A percentile compares a stretch with the other conserved stretches of the same genome.
Conservation (phyloP, 2,329 filamentous ascomycete species). For the Monosporascus sp. region DNA sequence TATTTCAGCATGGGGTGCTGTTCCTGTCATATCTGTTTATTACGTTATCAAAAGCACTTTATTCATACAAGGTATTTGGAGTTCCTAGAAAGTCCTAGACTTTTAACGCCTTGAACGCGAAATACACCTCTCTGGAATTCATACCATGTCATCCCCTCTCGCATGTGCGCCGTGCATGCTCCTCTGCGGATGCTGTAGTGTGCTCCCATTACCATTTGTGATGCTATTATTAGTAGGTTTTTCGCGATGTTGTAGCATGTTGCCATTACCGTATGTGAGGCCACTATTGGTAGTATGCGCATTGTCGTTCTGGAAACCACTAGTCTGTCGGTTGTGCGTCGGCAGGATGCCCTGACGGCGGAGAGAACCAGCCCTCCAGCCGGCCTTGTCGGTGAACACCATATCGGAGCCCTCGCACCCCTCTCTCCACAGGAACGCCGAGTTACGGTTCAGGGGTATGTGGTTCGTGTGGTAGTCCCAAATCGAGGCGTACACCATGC, state of each 20-base stretch:
- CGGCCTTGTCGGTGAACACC: conserved; percentile 21
- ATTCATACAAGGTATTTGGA: too few species aligned
- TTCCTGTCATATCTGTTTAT: too few species aligned
- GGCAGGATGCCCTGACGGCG: neutral
- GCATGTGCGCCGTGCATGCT: neutral
- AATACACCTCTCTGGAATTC: neutral
- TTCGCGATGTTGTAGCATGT: too few species aligned
- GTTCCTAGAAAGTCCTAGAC: too few species aligned
- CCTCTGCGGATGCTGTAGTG: too few species aligned
- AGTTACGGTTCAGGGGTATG: conserved; percentile 49
- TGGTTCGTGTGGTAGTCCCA: conserved; percentile 68
- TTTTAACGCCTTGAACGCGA: too few species aligned
- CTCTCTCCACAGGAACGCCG: conserved; percentile 27
- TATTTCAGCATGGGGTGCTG: too few species aligned
- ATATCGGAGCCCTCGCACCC: conserved; percentile 14
- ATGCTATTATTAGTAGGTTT: too few species aligned
- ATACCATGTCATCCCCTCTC: neutral
- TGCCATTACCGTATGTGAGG: too few species aligned
- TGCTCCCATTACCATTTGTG: too few species aligned
- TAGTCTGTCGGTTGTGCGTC: neutral
- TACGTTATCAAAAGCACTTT: too few species aligned
- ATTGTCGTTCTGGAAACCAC: neutral
- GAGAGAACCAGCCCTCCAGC: conserved; percentile 12
- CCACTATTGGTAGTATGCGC: neutral
- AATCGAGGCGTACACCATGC: conserved; percentile 61